phyloP scores from a whole-genome alignment of 495 filamentous ascomycete species.

The Xylaria curta region DNA sequence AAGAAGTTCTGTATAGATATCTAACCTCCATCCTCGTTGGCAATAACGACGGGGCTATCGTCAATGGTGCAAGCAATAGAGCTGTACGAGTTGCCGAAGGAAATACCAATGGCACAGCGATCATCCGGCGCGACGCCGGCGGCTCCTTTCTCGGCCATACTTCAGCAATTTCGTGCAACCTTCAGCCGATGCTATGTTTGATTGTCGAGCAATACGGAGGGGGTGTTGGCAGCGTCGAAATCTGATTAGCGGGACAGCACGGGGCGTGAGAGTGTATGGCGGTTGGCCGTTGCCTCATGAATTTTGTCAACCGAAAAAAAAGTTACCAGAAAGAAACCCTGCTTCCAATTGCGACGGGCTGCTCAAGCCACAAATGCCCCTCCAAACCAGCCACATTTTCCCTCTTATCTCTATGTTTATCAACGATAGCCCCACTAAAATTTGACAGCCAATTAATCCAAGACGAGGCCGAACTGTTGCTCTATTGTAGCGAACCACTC shows the following conservation, averaged over 20 bases:
- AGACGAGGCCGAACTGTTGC: background rate
- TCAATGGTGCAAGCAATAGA: constrained; percentile 92
- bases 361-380: constrained; percentile 37
- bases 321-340: constrained; percentile 25
- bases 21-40: constrained; percentile 97
- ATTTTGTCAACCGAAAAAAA: constrained; percentile 32
- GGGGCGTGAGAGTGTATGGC: constrained; percentile 3
- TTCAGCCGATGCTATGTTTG: background rate
- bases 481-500: background rate
- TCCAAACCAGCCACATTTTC: constrained; percentile 28
- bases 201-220: constrained; percentile 6
- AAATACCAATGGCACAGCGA: constrained; percentile 87
- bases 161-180: constrained; percentile 22
- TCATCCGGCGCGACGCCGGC: constrained; percentile 58
- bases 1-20: background rate
- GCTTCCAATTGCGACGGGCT: constrained; percentile 1
- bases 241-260: constrained; percentile 18
- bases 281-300: constrained; percentile 20
- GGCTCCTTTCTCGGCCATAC: constrained; percentile 46
- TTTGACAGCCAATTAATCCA: constrained; percentile 15
- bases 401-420: constrained; percentile 18
- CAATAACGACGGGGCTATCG: constrained; percentile 95
- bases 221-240: background rate
- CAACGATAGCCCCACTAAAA: constrained; percentile 19
- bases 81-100: constrained; percentile 97